Percentiles rank a stretch among this genome's conserved stretches.
These are phyloP conservation scores for Corymbia calophylla DNA, from an alignment of 441 rosid genomes.

Conservation along the genomic window DNA sequence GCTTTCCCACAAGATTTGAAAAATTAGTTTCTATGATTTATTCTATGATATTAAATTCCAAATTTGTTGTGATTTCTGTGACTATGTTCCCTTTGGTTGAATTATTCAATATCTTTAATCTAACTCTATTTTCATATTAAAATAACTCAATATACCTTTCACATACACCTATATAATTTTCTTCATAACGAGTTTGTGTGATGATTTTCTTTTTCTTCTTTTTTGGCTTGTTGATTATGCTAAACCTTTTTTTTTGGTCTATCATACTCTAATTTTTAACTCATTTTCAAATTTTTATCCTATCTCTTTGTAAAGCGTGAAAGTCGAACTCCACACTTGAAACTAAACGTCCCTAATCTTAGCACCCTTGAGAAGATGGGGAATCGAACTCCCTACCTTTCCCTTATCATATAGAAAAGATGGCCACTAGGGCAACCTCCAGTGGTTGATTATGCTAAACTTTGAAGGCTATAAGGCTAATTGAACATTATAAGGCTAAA, in stretches of 20 bases:
- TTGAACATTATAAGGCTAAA: background rate
- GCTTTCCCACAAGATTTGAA: background rate
- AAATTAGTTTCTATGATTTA: background rate
- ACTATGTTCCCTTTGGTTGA: background rate
- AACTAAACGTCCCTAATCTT: rapidly evolving
- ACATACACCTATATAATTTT: background rate
- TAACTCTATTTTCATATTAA: background rate
- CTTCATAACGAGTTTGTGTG: background rate
- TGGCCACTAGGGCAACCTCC: no score
- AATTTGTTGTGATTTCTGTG: background rate
- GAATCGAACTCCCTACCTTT: no score
- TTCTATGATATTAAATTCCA: background rate
- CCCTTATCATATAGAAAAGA: no score
- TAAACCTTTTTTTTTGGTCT: background rate
- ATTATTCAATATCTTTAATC: background rate
- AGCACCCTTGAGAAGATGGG: no score
- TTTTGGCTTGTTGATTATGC: no score
- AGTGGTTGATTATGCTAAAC: background rate
- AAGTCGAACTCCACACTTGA: no score
- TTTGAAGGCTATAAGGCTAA: background rate
- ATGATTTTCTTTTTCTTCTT: background rate
- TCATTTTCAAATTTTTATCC: rapidly evolving
- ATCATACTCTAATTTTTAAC: no score
- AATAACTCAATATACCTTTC: background rate
- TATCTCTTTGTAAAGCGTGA: no score